Evolutionary conservation across 225 moss, liverwort and hornwort genomes (phyloP).

Genomic region (Takakia lepidozioides): DNA sequence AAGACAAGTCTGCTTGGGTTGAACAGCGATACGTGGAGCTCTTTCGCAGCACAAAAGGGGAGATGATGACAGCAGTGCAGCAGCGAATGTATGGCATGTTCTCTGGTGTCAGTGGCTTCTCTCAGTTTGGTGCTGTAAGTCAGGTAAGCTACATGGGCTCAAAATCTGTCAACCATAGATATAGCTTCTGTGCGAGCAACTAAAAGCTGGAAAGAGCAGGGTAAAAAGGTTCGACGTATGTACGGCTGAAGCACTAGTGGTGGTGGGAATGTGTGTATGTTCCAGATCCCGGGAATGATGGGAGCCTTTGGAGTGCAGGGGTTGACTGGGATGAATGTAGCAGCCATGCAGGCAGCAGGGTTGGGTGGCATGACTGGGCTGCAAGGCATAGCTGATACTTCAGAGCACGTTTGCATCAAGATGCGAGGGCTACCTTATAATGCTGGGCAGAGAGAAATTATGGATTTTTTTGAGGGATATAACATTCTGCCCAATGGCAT

Average conservation of each 20-base stretch:
- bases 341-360: slow-evolving; percentile 95
- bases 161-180: not conserved
- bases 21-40: slow-evolving; percentile 97
- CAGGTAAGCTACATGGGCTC: slow-evolving; percentile 48
- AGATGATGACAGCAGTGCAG: slow-evolving; percentile 99
- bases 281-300: slow-evolving; percentile 99
- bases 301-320: slow-evolving; percentile 99
- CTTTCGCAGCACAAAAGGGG: slow-evolving; percentile 97
- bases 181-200: not conserved
- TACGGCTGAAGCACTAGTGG: slow-evolving; percentile 10
- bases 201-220: too few relatives aligned
- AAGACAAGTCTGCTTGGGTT: slow-evolving; percentile 3
- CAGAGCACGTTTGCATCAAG: slow-evolving; percentile 98
- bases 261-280: slow-evolving; percentile 36
- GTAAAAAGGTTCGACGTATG: slow-evolving; percentile 2
- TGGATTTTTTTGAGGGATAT: slow-evolving; percentile 99
- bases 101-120: slow-evolving; percentile 88
- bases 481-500: slow-evolving; percentile 93
- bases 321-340: slow-evolving; percentile 98
- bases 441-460: slow-evolving; percentile 98
- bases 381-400: slow-evolving; percentile 83
- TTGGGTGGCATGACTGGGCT: slow-evolving; percentile 85
- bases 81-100: slow-evolving; percentile 99
- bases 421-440: slow-evolving; percentile 99
- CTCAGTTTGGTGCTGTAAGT: slow-evolving; percentile 87